Evolutionary conservation across 768 basidiomycete genomes (phyloP), one percentile per base, ranked within the genome.

Genomic region (Mycena chlorophos): DNA sequence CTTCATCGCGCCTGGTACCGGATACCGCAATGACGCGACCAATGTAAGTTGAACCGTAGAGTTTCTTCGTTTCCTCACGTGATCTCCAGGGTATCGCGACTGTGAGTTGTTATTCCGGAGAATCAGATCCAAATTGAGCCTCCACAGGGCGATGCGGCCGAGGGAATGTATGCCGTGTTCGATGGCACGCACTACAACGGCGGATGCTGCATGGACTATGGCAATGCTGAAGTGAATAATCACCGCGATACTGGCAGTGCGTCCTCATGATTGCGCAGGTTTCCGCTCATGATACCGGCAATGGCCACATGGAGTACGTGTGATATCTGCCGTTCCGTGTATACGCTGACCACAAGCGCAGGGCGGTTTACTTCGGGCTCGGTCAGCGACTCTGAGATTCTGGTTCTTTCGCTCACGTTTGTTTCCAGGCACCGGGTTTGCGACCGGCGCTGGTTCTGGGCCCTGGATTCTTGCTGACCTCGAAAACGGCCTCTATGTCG

Each of bases 121-220:
- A 19, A 38, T 25, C 42, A 49, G 46, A 47, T 34, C 38, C 37
- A 30, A 27, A 54, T 38, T 34, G 43, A 37, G 54, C 40, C 29
- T 54, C 25, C 37, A 28, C 29, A 50, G 58, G 58, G 53, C 27
- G 54, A 55, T 39, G 47, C 54, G 39, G 22, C 54, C 39, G 48
- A 55, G 40, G 54, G 54, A 30, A 50, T 56, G 23, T 60, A 60
- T 31, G 56, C 56, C n/a, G 56, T 58, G 20, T 39, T 58, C 56
- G 56, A 58, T 30, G 56, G 56, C 19, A 58, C 57, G n/a, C 57
- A 59, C 49, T 59, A 30, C 39, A 59, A 59, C 49, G 52, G 53
- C 12, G 56, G 26, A 19, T 57, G 56, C 34, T 57, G 56, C 37
- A 53, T 53, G 38, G 57, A 58, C 57, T 59, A 59, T 40, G 58